Percentiles rank a stretch among this genome's conserved stretches.
Evolutionary conservation across 2,329 filamentous ascomycete species (phyloP).

Genomic region (Teratosphaeria gauchensis): DNA sequence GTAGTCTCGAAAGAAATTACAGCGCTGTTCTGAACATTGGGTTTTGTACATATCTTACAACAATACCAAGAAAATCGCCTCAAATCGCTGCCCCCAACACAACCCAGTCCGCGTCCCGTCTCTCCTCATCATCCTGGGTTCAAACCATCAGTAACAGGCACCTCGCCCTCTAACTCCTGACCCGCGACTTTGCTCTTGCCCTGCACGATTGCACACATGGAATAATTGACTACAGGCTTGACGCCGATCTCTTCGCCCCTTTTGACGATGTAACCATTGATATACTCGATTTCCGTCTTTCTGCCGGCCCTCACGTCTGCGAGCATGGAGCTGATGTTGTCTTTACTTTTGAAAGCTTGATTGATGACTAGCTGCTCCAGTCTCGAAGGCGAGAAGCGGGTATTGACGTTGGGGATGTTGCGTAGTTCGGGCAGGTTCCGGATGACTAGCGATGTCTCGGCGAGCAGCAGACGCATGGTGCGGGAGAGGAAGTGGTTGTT

Average conservation of each 20-base stretch:
- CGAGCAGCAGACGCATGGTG: conserved; percentile 60
- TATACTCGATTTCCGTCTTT: conserved; percentile 67
- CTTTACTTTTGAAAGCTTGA: conserved; percentile 44
- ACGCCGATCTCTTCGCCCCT: conserved; percentile 64
- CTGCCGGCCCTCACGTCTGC: conserved; percentile 51
- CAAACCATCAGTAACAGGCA: conserved; percentile 23
- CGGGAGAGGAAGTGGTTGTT: conserved; percentile 56
- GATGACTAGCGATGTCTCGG: conserved; percentile 66
- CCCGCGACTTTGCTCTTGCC: conserved; percentile 49
- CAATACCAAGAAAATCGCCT: too few relatives aligned
- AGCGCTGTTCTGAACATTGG: too few relatives aligned
- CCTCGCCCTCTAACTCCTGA: conserved; percentile 30
- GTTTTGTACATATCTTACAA: too few relatives aligned
- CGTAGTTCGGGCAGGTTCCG: conserved; percentile 64
- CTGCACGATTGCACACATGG: conserved; percentile 63
- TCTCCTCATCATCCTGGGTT: background rate
- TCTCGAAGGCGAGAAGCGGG: conserved; percentile 51
- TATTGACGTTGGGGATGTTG: conserved; percentile 48
- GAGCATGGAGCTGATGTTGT: conserved; percentile 58
- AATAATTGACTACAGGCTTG: conserved; percentile 60
- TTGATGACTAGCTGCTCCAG: conserved; percentile 51
- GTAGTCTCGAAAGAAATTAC: too few relatives aligned
- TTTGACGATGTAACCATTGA: conserved; percentile 79
- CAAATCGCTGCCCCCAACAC: too few relatives aligned
- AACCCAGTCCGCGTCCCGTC: background rate